Conservation (phyloP, 805 yeast species). For the Priceomyces carsonii region DNA sequence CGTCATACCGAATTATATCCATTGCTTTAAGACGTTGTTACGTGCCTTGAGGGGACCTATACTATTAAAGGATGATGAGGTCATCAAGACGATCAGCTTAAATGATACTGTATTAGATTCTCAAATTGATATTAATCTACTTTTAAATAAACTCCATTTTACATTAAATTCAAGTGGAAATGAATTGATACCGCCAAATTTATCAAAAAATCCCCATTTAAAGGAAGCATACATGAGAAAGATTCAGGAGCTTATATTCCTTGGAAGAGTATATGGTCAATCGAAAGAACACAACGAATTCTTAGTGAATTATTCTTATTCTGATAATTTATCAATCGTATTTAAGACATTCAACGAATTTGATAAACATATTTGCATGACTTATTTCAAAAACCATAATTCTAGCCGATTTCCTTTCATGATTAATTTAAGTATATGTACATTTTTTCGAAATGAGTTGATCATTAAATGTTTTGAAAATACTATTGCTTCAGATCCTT, state of each 20-base stretch:
- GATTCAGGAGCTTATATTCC: slow-evolving; percentile 51
- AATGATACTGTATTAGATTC: slow-evolving; percentile 54
- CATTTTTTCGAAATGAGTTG: slow-evolving; percentile 40
- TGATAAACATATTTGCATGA: slow-evolving; percentile 33
- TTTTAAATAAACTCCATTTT: slow-evolving; percentile 51
- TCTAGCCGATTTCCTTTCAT: slow-evolving; percentile 26
- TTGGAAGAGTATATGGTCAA: slow-evolving; percentile 20
- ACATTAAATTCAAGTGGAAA: slow-evolving; percentile 22
- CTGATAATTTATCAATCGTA: slow-evolving; percentile 32
- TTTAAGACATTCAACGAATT: slow-evolving; percentile 36
- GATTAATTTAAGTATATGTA: slow-evolving; percentile 28
- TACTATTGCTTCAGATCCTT: slow-evolving; percentile 32
- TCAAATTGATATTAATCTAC: slow-evolving; percentile 54
- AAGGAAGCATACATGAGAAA: slow-evolving; percentile 57
- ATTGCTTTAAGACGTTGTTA: slow-evolving; percentile 61
- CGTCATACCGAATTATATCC: slow-evolving; percentile 51
- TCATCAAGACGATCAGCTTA: slow-evolving; percentile 55
- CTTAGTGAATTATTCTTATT: slow-evolving; percentile 27
- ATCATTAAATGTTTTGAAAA: slow-evolving; percentile 41
- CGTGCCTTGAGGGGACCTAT: slow-evolving; percentile 72
- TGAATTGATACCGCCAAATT: slow-evolving; percentile 51
- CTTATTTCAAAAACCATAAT: slow-evolving; percentile 20
- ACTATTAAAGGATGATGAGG: slow-evolving; percentile 40
- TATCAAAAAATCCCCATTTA: slow-evolving; percentile 23
- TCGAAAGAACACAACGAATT: slow-evolving; percentile 20